These are phyloP conservation scores for Ogataea salicorniae DNA, from an alignment of 805 yeast genomes.

Conservation along the genomic window DNA sequence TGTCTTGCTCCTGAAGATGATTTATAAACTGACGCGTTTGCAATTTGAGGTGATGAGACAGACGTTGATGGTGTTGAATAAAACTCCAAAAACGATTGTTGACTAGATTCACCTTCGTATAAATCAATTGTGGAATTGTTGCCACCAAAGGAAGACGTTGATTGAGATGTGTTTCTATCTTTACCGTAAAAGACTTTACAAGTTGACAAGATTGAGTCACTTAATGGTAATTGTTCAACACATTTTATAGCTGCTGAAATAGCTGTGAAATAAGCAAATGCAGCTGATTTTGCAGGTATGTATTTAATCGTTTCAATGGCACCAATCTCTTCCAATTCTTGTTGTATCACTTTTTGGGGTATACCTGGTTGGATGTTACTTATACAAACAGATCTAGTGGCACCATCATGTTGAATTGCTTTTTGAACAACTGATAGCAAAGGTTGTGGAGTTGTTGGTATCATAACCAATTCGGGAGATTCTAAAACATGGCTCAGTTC, in stretches of 20 bases:
- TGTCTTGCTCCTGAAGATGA: slow-evolving; percentile 3
- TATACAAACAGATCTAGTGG: slow-evolving; percentile 27
- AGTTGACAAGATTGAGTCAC: slow-evolving; percentile 19
- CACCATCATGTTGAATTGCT: slow-evolving; percentile 29
- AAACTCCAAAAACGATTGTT: slow-evolving; percentile 10
- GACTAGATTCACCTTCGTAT: slow-evolving; percentile 2
- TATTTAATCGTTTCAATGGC: slow-evolving; percentile 34
- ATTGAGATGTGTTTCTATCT: slow-evolving; percentile 16
- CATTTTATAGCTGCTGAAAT: slow-evolving; percentile 43
- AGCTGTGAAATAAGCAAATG: slow-evolving; percentile 37
- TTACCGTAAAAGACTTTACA: slow-evolving; percentile 27
- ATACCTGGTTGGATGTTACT: slow-evolving; percentile 22
- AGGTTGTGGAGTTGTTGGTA: slow-evolving; percentile 30
- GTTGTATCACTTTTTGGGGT: slow-evolving; percentile 18
- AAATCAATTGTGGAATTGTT: slow-evolving; percentile 7
- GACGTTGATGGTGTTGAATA: slow-evolving; percentile 26
- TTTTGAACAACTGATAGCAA: slow-evolving; percentile 21
- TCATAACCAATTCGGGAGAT: slow-evolving; percentile 34
- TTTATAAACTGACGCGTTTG: slow-evolving; percentile 8
- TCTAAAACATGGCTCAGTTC: slow-evolving; percentile 27
- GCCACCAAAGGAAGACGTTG: neutral
- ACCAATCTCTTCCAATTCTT: slow-evolving; percentile 37
- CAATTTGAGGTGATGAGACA: slow-evolving; percentile 20
- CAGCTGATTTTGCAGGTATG: slow-evolving; percentile 18
- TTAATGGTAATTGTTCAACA: slow-evolving; percentile 33